A percentile compares a stretch with the other conserved stretches of the same genome.
Conservation (phyloP, 1,139 yeast species). For the Arxiozyma telluris region DNA sequence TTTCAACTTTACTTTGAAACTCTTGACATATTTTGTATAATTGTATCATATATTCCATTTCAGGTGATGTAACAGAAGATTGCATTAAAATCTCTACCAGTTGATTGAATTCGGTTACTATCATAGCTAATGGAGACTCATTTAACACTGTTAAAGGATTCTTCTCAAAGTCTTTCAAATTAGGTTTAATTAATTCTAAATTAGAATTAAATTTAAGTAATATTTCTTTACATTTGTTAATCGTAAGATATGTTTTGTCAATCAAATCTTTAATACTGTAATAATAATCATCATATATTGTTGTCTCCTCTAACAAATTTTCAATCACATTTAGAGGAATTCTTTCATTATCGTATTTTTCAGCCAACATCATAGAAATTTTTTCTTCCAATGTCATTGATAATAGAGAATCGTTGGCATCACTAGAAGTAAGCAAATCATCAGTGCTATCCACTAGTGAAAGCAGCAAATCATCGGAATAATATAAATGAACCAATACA, state of each 20-base stretch:
- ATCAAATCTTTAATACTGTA: not conserved
- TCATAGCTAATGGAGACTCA: not conserved
- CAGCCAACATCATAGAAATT: not conserved
- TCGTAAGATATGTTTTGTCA: not conserved
- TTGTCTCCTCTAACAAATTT: not conserved
- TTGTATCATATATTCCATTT: slow-evolving; percentile 7
- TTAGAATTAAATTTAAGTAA: not conserved
- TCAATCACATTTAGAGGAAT: slow-evolving; percentile 1
- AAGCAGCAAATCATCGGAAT: slow-evolving; percentile 47
- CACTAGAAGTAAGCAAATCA: not conserved
- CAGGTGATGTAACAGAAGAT: slow-evolving; percentile 13
- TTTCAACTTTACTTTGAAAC: not conserved
- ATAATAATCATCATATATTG: not conserved
- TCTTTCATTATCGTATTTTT: slow-evolving; percentile 1
- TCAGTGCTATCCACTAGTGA: slow-evolving; percentile 16
- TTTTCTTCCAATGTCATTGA: slow-evolving; percentile 35
- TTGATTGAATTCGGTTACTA: slow-evolving; percentile 5
- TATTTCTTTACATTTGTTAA: not conserved
- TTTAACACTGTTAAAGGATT: slow-evolving; percentile 2
- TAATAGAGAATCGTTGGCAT: not conserved
- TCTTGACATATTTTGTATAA: not conserved
- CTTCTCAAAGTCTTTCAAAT: slow-evolving; percentile 1
- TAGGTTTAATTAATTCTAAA: not conserved
- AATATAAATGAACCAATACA: slow-evolving; percentile 39
- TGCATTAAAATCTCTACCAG: slow-evolving; percentile 4